Conservation (phyloP, 2,329 filamentous ascomycete genomes). For the Stemphylium vesicarium region DNA sequence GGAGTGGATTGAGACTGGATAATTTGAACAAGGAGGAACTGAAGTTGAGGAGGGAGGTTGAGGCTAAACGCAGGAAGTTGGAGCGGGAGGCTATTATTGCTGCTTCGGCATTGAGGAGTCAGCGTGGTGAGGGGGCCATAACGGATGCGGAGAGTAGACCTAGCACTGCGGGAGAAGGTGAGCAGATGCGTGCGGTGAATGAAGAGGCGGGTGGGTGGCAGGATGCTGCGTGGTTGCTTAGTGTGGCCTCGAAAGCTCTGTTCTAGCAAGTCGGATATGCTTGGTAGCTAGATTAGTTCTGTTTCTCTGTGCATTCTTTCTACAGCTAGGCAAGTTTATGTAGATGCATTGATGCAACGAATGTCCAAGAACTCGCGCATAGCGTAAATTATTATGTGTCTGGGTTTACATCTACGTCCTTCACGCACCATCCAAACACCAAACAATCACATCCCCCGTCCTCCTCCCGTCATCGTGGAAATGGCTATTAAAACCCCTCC, state of each 20-base stretch:
- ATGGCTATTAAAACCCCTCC: constrained; percentile 65
- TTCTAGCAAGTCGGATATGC: constrained; percentile 22
- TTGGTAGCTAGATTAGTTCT: not conserved
- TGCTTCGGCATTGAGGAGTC: constrained; percentile 29
- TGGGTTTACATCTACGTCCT: not conserved
- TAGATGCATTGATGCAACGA: not conserved
- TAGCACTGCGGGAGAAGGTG: constrained; percentile 11
- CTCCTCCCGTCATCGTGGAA: constrained; percentile 69
- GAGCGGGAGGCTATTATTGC: constrained; percentile 47
- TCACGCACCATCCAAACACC: constrained; percentile 51
- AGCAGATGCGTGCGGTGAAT: constrained; percentile 18
- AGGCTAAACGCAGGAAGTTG: constrained; percentile 44
- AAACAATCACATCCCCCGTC: constrained; percentile 67
- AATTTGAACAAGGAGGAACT: constrained; percentile 48
- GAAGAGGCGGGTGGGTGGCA: constrained; percentile 60
- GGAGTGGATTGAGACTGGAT: constrained; percentile 28
- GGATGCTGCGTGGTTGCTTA: constrained; percentile 65
- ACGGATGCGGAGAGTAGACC: constrained; percentile 17
- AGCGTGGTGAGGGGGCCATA: constrained; percentile 4
- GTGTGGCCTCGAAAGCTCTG: constrained; percentile 57
- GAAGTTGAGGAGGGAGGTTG: constrained; percentile 45
- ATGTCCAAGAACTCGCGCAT: not conserved
- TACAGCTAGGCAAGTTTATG: not conserved
- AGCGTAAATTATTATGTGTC: not conserved
- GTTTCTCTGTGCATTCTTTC: not conserved